Evolutionary conservation across 768 basidiomycete species (phyloP), one percentile per base, ranked within the genome.

Genomic region (Lactarius pseudohatsudake): DNA sequence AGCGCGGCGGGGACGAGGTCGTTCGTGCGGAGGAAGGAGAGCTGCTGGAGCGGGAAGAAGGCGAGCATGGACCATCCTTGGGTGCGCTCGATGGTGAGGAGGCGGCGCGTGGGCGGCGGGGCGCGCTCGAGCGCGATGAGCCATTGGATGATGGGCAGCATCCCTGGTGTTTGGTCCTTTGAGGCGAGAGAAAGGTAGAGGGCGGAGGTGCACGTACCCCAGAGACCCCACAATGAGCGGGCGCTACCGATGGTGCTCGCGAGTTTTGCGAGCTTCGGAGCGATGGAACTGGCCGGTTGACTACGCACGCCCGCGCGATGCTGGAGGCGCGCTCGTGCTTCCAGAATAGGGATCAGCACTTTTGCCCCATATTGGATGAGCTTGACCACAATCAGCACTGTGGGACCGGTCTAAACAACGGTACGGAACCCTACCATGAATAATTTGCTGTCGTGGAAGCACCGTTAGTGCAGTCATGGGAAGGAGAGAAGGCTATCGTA

Each of bases 61-160:
- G 79, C 83, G 13, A 93, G 79, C 90, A 93, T 92, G 2, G 88
- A 78, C 78, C 83, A 89, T 20, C 85, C 91, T 74, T 93, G 91
- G 26, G 92, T 78, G 32, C 91, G 88, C 73, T 93, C 91, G 54
- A 93, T 90, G 0, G 84, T 89, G 59, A 88, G 84, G 36, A 92
- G 81, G 54, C 81, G 81, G 3, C 86, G 83, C 2, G 91, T 92
- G 3, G 88, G 86, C 15, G 86, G 86, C 1, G 86, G 87, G 47
- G 76, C 84, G n/a, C 86, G 84, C 74, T 92, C 91, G 71, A 92
- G 75, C 1, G 87, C 82, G 20, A 89, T 85, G 57, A 93, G 81
- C 91, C 91, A 93, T 72, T 91, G 88, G 54, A 92, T 75, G 50
- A 91, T 91, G 30, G 90, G 88, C 20, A 93, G 77, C n/a, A 92